Conservation (phyloP, 2,329 filamentous ascomycete genomes). For the Xylariaceae sp. region DNA sequence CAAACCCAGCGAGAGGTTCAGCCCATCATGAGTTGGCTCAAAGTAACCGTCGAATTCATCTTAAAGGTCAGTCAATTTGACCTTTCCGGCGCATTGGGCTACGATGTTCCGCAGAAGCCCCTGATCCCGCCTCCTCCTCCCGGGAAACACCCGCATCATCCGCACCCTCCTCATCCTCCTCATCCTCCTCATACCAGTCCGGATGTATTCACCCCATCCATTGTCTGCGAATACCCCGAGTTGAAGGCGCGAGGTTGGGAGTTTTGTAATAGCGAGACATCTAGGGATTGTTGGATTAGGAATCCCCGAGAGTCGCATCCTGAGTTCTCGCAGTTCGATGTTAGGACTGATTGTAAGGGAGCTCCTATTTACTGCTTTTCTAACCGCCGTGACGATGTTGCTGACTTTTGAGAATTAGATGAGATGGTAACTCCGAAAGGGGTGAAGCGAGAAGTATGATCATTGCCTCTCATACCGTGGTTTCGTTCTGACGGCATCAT, state of each 20-base stretch:
- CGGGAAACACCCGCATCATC: not conserved
- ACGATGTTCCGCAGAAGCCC: conserved; percentile 12
- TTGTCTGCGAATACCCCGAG: conserved; percentile 18
- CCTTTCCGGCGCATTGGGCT: conserved; percentile 5
- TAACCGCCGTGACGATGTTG: not conserved
- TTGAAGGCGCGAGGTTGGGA: conserved; percentile 18
- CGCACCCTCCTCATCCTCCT: not conserved
- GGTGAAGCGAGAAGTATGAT: conserved; percentile 11
- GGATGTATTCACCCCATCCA: conserved; percentile 6
- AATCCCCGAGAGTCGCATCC: conserved; percentile 14
- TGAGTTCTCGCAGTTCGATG: conserved; percentile 15
- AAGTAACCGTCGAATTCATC: conserved; percentile 15
- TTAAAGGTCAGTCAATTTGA: conserved; percentile 15
- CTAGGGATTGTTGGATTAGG: conserved; percentile 20
- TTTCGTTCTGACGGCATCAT: not conserved
- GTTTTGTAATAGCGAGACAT: conserved; percentile 17
- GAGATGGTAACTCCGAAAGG: conserved; percentile 5
- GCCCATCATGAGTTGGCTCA: conserved; percentile 15
- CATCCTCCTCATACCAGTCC: not conserved
- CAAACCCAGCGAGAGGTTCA: not conserved
- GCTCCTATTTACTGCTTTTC: not conserved
- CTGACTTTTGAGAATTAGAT: conserved; percentile 6
- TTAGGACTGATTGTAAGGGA: conserved; percentile 17
- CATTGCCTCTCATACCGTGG: not conserved
- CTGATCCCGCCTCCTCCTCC: conserved; percentile 8